Base-by-base conservation (phyloP, 306 rosid genomes). In the Acacia acuminata region DNA sequence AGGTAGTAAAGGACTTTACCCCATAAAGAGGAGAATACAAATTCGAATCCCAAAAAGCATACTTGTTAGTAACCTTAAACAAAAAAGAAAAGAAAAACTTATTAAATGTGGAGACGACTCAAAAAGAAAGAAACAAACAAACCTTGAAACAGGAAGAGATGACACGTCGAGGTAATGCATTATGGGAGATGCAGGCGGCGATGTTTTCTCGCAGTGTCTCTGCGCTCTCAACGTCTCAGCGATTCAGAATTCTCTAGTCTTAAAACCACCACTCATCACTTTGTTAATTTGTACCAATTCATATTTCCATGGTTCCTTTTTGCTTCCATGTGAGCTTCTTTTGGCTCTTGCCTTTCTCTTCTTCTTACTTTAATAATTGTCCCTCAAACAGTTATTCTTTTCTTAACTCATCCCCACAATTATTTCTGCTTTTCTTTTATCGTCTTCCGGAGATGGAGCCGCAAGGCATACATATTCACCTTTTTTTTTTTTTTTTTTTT, bases 131-230 rank as follows among this genome's bases (percentile, higher is more conserved):
- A 27, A 27, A 27, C 14, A 58, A 58, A 58, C 65, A 58, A 58
- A 58, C 14, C 13, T 3, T 58, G 30, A 58, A 22, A 22, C 27
- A 56, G 11, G 20, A 19, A 0, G 20, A 2, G 7, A 13, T 0
- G 10, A n/a, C 61, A 53, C 20, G 63, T 55, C 8, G 25, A 0
- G 7, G 24, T 2, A 10, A 55, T 20, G 22, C n/a, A 36, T 67
- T 17, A 7, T 36, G 6, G 19, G 15, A 36, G 11, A 22, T 8
- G 27, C 74, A 40, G 51, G 8, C 9, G 74, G 74, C 74, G 74
- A 69, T 69, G 74, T 69, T 69, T 42, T 69, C 74, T 69, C 74
- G 9, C 32, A 7, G 4, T 69, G 74, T 69, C 73, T 40, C 51
- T 20, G 20, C 24, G 5, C 50, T 42, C 73, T 67, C 47, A 13